phyloP scores from a whole-genome alignment of 257 asterid genomes.

The Solanum boliviense region DNA sequence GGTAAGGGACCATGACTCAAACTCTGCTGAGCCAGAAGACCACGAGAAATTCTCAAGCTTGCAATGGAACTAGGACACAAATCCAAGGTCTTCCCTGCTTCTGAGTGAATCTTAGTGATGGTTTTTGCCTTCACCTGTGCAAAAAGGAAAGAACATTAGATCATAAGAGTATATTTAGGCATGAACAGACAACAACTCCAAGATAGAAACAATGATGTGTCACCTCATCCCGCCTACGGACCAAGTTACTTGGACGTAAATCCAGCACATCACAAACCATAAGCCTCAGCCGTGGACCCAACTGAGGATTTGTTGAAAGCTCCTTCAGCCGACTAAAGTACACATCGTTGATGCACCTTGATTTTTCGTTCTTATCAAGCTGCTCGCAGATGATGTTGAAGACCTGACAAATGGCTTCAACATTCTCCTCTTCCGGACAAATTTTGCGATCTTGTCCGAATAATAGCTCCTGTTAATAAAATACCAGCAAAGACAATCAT shows the following conservation, averaged over 20 bases:
- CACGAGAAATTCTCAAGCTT: no score
- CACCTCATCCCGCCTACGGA: conserved; percentile 89
- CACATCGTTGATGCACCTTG: conserved; percentile 49
- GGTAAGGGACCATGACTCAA: conserved; percentile 53
- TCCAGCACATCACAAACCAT: conserved; percentile 82
- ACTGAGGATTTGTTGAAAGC: conserved; percentile 59
- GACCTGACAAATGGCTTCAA: conserved; percentile 90
- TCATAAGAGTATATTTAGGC: neutral
- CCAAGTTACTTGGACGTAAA: conserved; percentile 63
- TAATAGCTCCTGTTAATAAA: conserved; percentile 46
- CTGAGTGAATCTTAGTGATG: no score
- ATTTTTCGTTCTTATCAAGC: conserved; percentile 66
- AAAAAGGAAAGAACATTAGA: neutral
- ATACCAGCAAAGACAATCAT: neutral
- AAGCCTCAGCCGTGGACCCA: conserved; percentile 67
- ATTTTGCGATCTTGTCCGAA: no score
- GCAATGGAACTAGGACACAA: no score
- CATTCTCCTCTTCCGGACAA: conserved; percentile 39
- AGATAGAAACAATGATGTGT: neutral
- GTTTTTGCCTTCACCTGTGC: conserved; percentile 73
- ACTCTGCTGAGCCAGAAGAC: no score
- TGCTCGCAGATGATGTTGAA: conserved; percentile 81
- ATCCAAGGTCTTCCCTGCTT: no score
- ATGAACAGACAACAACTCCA: neutral
- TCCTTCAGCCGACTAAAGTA: conserved; percentile 67